Evolutionary conservation across 2,329 filamentous ascomycete genomes (phyloP).

Genomic region (Huntiella savannae): DNA sequence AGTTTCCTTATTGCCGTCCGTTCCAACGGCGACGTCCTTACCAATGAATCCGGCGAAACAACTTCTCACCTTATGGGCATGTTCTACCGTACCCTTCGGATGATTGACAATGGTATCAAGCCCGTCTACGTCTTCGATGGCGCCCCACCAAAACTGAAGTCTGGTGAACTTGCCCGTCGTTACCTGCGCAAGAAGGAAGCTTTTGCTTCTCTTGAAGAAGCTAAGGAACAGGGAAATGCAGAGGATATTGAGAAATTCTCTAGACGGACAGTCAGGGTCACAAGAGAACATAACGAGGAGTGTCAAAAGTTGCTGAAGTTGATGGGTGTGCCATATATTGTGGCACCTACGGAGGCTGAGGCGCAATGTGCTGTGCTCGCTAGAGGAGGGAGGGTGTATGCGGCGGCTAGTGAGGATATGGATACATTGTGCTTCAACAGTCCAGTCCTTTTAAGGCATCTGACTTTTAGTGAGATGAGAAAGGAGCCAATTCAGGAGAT

Average conservation of each 20-base stretch:
- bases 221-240: conserved; percentile 89
- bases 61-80: conserved; percentile 98
- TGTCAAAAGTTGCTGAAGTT: conserved; percentile 79
- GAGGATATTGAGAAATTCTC: conserved; percentile 98
- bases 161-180: conserved; percentile 86
- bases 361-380: conserved; percentile 88
- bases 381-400: conserved; percentile 83
- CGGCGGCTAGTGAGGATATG: conserved; percentile 95
- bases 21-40: conserved; percentile 90
- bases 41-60: conserved; percentile 84
- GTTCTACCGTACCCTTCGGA: conserved; percentile 96
- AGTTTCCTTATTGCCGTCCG: conserved; percentile 95
- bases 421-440: conserved; percentile 91
- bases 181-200: conserved; percentile 91
- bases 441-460: conserved; percentile 74
- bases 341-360: conserved; percentile 92
- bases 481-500: conserved; percentile 98
- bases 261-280: conserved; percentile 77
- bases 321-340: conserved; percentile 91
- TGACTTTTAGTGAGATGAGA: conserved; percentile 91
- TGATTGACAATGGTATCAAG: conserved; percentile 98
- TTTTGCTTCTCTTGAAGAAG: conserved; percentile 75
- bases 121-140: conserved; percentile 97
- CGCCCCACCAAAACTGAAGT: conserved; percentile 91
- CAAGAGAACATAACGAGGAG: conserved; percentile 89